Evolutionary conservation across 1,284 basidiomycete genomes (phyloP).

Genomic region (Ceratobasidium sp.): DNA sequence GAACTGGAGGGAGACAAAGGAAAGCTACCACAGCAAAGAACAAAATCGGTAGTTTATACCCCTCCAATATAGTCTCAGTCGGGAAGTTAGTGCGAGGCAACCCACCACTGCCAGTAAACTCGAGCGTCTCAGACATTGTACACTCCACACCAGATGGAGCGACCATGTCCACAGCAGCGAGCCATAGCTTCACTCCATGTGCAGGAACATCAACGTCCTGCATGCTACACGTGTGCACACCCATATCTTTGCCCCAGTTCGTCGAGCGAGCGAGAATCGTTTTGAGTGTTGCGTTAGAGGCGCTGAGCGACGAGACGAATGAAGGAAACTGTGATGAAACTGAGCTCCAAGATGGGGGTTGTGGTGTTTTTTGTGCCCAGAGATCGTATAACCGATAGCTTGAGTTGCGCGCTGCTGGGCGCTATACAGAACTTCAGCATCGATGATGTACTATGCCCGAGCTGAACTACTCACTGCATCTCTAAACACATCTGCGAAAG

Average conservation of each 20-base stretch:
- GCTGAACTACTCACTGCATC: slow-evolving; percentile 54
- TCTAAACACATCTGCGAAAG: slow-evolving; percentile 59
- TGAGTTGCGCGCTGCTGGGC: slow-evolving; percentile 54
- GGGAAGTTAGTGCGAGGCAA: not conserved
- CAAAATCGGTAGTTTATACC: not conserved
- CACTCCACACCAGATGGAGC: not conserved
- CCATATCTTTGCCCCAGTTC: slow-evolving; percentile 58
- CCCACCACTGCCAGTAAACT: not conserved
- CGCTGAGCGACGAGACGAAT: slow-evolving; percentile 8
- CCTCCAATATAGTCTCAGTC: not conserved
- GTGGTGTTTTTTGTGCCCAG: slow-evolving; percentile 58
- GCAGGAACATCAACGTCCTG: slow-evolving; percentile 53
- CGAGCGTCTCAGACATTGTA: not conserved
- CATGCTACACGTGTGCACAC: slow-evolving; percentile 53
- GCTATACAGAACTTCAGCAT: no score
- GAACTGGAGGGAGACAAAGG: slow-evolving; percentile 2
- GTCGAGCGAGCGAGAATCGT: slow-evolving; percentile 49
- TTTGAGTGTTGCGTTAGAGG: slow-evolving; percentile 24
- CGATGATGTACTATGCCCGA: no score
- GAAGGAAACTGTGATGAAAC: slow-evolving; percentile 34
- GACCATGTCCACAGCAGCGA: not conserved
- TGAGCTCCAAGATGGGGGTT: slow-evolving; percentile 16
- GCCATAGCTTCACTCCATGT: slow-evolving; percentile 57
- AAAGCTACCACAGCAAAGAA: not conserved
- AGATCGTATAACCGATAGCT: slow-evolving; percentile 59